Evolutionary conservation across 2,329 filamentous ascomycete species (phyloP), one percentile per base, ranked within the genome.

Genomic region (Dothideomycetes sp.): DNA sequence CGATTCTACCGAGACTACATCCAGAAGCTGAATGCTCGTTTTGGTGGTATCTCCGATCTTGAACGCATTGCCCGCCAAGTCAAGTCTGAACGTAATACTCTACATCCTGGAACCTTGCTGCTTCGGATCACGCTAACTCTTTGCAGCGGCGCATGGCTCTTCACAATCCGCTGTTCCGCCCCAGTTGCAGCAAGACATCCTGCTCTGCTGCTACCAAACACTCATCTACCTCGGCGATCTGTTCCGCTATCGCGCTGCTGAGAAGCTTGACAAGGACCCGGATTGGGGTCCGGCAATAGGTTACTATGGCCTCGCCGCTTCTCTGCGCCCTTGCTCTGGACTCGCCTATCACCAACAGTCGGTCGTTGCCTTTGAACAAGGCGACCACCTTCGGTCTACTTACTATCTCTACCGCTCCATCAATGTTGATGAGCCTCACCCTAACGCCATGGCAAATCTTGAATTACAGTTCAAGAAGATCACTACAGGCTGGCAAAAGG

Each of bases 381-480:
- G 74, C 44, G 82, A 89, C 50, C 83, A 93, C 57, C 73, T 96
- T 36, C 78, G 86, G 46, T 80, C 86, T 8, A 81, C 93, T 20
- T 96, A 95, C 61, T 80, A 94, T 59, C 76, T 96, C 28, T 91
- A 94, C 57, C 80, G 88, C 47, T 81, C 88, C 12, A 72, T 91
- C 50, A 79, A 80, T 7, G 80, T 85, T 22, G 71, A 78, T 38
- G 70, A 80, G 28, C 85, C 87, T 4, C 80, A 91, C 54, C 80
- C 82, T 0, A 74, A 80, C 32, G 87, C 86, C 3, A 70, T 73
- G 43, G 65, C 69, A 13, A 96, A 96, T 54, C 69, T 98, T 34
- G 80, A 84, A 53, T 70, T 80, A 40, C 84, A 91, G 57, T 88
- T 94, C 57, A 75, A 73, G 53, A 82, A 80, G 52, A 71, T 80